These are phyloP conservation scores for Cadophora luteo-olivacea DNA, from an alignment of 2,329 filamentous ascomycete genomes.

Conservation along the genomic window DNA sequence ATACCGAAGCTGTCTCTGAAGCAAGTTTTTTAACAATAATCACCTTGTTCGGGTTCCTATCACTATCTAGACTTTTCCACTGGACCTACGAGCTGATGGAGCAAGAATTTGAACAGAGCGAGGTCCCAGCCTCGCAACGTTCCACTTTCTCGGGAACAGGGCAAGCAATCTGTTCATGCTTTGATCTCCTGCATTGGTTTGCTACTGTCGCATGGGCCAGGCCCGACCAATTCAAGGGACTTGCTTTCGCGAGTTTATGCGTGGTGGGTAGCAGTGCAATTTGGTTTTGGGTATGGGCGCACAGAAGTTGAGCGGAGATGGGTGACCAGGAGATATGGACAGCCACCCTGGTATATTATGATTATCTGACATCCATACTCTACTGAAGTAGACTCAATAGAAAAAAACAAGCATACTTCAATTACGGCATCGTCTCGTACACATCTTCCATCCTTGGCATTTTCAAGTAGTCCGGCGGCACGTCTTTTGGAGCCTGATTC, in stretches of 20 bases:
- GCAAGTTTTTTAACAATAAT: slow-evolving; percentile 23
- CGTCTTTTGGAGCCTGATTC: slow-evolving; percentile 47
- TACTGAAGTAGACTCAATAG: not conserved
- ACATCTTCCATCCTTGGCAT: slow-evolving; percentile 30
- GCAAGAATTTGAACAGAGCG: slow-evolving; percentile 51
- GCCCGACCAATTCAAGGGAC: slow-evolving; percentile 47
- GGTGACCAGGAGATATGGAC: not conserved
- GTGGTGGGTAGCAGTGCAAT: slow-evolving; percentile 43
- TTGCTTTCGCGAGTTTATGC: slow-evolving; percentile 47
- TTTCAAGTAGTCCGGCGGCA: slow-evolving; percentile 34
- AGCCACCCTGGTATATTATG: not conserved
- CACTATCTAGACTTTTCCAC: slow-evolving; percentile 49
- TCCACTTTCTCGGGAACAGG: slow-evolving; percentile 51
- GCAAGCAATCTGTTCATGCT: slow-evolving; percentile 46
- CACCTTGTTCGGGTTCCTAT: slow-evolving; percentile 48
- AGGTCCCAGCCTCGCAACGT: slow-evolving; percentile 44
- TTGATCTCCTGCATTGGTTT: slow-evolving; percentile 47
- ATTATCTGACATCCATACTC: not conserved
- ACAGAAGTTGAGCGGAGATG: slow-evolving; percentile 17
- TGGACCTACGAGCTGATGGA: slow-evolving; percentile 50
- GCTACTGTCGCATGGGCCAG: slow-evolving; percentile 47
- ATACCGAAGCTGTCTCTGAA: slow-evolving; percentile 30
- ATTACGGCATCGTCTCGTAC: slow-evolving; percentile 34
- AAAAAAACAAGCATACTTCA: not conserved
- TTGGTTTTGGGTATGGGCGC: slow-evolving; percentile 47